Evolutionary conservation across 169 alveolate species (phyloP), one percentile per base, ranked within the genome.

Genomic region (Plasmodium gaboni): DNA sequence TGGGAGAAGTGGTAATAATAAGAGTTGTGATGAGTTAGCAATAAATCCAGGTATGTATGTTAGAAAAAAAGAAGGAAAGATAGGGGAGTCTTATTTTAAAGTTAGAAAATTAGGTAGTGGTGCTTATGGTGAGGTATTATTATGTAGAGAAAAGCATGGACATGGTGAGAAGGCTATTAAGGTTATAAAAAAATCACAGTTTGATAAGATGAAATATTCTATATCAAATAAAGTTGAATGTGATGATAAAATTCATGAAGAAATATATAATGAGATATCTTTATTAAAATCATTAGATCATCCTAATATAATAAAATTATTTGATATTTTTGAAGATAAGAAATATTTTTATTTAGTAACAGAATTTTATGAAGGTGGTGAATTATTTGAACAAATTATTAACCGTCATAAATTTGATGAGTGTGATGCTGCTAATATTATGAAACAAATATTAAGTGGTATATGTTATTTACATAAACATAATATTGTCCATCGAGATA

Each of bases 301-400:
- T 92, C 99, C 99, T n/a, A 97, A 98, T 93, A 98, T 98, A 24
- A 95, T 97, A 50, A 96, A 96, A 74, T 86, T 97, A 32, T 97
- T 93, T 91, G 99, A 97, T 88, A 95, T 96, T 78, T 97, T 96
- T 93, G 97, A 95, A 68, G 98, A 97, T 83, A 67, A 89, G 28
- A 93, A 93, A 78, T 93, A 95, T 72, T 95, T 95, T 78, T 97
- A 97, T 88, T 68, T 97, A 42, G 97, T 97, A 15, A 96, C 97
- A 89, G 99, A 97, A 93, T 93, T 89, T 67, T 97, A 97, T 86
- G 93, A 94, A 61, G 99, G 99, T 22, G 99, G 98, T 17, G 99
- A 98, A 87, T 93, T 98, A 60, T 97, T 97, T 86, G 98, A 97
- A 64, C 96, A 96, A 67, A 96, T 98, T 61, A 91, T 96, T 55